A percentile compares a stretch with the other conserved stretches of the same genome.
phyloP scores from a whole-genome alignment of 768 basidiomycete genomes.

The Rhodotorula graminis region DNA sequence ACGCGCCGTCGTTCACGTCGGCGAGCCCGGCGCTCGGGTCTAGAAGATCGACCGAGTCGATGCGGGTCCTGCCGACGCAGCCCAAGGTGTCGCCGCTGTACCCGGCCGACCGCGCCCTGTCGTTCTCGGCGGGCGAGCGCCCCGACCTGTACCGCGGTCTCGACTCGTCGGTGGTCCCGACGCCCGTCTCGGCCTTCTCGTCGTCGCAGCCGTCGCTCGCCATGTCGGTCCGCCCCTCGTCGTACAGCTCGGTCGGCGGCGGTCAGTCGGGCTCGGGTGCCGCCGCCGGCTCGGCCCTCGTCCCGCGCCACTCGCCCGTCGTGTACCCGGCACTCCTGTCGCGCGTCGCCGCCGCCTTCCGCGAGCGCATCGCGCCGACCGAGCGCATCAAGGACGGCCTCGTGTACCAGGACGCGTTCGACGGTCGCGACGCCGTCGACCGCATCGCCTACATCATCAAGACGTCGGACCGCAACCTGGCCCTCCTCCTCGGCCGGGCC shows the following conservation, averaged over 20 bases:
- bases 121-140: constrained; percentile 35
- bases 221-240: constrained; percentile 4
- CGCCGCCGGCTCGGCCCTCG: neutral
- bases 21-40: constrained; percentile 15
- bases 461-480: constrained; percentile 93
- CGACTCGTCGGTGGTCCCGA: neutral
- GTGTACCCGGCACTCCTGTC: constrained; percentile 94
- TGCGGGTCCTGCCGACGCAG: constrained; percentile 34
- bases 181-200: neutral
- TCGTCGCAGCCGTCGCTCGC: constrained; percentile 6
- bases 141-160: constrained; percentile 19
- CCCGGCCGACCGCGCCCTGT: constrained; percentile 28
- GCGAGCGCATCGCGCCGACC: constrained; percentile 65
- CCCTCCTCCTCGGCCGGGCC: constrained; percentile 87
- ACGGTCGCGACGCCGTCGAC: constrained; percentile 94
- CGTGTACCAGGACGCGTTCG: constrained; percentile 92
- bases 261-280: neutral
- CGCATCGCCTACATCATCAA: constrained; percentile 97
- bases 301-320: constrained; percentile 18
- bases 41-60: constrained; percentile 38
- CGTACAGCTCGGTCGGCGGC: neutral
- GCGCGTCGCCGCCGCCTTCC: constrained; percentile 88
- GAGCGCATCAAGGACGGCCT: constrained; percentile 91
- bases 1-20: constrained; percentile 11
- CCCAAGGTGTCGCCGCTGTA: constrained; percentile 11